Base-by-base conservation (phyloP, 257 asterid genomes). In the Anisodus acutangulus region DNA sequence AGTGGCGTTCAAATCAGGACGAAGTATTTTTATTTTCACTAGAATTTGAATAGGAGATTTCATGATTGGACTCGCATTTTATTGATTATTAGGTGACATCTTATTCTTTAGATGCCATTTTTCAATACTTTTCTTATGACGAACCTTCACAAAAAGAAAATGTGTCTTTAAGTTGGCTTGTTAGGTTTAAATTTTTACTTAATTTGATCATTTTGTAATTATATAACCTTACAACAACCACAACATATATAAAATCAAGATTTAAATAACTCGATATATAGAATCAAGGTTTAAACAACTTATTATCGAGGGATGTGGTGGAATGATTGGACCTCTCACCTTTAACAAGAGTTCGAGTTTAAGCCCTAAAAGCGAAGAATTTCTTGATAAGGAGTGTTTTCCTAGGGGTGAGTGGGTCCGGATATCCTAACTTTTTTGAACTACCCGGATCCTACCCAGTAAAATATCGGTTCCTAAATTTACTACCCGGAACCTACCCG, bases 321-420 rank as follows among this genome's bases (percentile, higher is more conserved):
- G 2, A 9, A 60, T 3, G 2, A 2, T 19, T 9, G 6, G 0
- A 6, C 0, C 19, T 5, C 3, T 0, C 2, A 9, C 1, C 41
- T 63, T 19, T 22, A 22, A 63, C 9, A 1, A 63, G 9, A 22
- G 5, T 0, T 19, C 0, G 6, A 19, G 6, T 62, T 8, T 7
- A 3, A 60, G 6, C 13, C 35, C 15, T 22, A 62, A 17, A 1
- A 58, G 4, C 2, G 8, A 8, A n/a, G 0, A n/a, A 58, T 22
- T 16, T 16, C 8, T 17, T 59, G 19, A 6, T 2, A 66, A 35
- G 8, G 0, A 11, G 16, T 66, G 2, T 31, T 66, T 22, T 22
- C 26, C 26, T 22, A n/a, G n/a, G n/a, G n/a, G n/a, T n/a, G n/a
- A n/a, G n/a, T n/a, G n/a, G n/a, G n/a, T n/a, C n/a, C n/a, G n/a